phyloP scores from a whole-genome alignment of 1,284 basidiomycete species.

The Tausonia pullulans region DNA sequence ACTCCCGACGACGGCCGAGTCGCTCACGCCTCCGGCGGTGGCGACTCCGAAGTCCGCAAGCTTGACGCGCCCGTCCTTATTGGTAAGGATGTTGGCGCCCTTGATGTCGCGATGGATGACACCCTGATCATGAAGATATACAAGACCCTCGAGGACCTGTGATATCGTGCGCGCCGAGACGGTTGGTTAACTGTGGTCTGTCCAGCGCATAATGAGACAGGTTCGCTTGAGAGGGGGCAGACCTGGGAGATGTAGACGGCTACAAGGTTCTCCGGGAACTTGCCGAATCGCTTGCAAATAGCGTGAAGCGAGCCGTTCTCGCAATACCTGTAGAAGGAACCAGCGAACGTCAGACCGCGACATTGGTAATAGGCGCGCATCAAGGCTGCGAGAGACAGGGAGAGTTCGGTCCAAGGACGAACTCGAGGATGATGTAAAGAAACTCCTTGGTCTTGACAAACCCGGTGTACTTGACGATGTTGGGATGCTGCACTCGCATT shows the following conservation, averaged over 20 bases:
- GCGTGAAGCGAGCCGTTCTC: slow-evolving; percentile 94
- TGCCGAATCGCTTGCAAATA: slow-evolving; percentile 93
- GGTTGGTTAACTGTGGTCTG: not conserved
- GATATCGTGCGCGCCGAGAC: slow-evolving; percentile 20
- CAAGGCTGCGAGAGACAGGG: not conserved
- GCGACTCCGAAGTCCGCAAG: slow-evolving; percentile 90
- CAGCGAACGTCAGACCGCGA: not conserved
- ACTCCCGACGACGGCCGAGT: slow-evolving; percentile 86
- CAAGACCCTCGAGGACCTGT: slow-evolving; percentile 65
- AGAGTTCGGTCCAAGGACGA: slow-evolving; percentile 22
- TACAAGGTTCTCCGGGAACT: slow-evolving; percentile 92
- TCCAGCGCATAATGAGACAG: not conserved
- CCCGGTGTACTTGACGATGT: slow-evolving; percentile 95
- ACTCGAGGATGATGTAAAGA: slow-evolving; percentile 94
- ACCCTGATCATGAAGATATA: slow-evolving; percentile 93
- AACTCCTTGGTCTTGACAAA: slow-evolving; percentile 90
- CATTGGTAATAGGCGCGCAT: not conserved
- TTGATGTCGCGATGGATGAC: slow-evolving; percentile 99
- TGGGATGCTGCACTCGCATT: slow-evolving; percentile 44
- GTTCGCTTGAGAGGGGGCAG: not conserved
- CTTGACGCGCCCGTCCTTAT: slow-evolving; percentile 94
- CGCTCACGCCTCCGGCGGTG: slow-evolving; percentile 55
- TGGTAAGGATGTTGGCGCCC: slow-evolving; percentile 94
- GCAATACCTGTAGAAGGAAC: slow-evolving; percentile 56
- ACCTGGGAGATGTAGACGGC: slow-evolving; percentile 93